phyloP scores from a whole-genome alignment of 805 yeast species.

The Yueomyces sp. region DNA sequence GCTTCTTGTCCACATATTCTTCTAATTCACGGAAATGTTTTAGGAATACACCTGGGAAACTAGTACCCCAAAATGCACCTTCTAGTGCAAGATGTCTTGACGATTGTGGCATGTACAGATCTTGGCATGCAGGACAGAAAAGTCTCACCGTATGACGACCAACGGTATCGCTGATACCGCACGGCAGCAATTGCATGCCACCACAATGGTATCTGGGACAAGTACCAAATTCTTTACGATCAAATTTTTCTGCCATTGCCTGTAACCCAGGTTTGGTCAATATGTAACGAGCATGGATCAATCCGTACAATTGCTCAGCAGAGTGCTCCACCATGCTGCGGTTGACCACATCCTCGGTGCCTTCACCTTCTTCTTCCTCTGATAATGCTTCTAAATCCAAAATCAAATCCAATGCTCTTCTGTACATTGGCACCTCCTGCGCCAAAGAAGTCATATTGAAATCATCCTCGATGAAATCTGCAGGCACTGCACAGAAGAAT shows the following conservation, averaged over 20 bases:
- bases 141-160: constrained; percentile 86
- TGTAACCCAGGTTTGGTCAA: constrained; percentile 81
- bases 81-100: constrained; percentile 81
- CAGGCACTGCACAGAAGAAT: constrained; percentile 82
- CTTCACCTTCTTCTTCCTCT: constrained; percentile 21
- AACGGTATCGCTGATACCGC: constrained; percentile 82
- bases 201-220: constrained; percentile 88
- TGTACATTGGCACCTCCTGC: constrained; percentile 74
- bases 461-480: constrained; percentile 91
- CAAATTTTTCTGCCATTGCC: constrained; percentile 88
- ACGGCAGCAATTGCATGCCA: constrained; percentile 80
- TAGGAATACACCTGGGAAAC: constrained; percentile 85
- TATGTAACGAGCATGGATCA: constrained; percentile 87
- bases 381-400: constrained; percentile 59
- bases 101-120: constrained; percentile 75
- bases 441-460: constrained; percentile 87
- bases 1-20: constrained; percentile 51
- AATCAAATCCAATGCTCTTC: constrained; percentile 84
- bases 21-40: constrained; percentile 88
- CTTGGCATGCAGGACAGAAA: constrained; percentile 91
- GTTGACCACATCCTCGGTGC: constrained; percentile 24
- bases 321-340: constrained; percentile 65
- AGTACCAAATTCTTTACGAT: constrained; percentile 74
- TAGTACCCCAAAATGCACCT: constrained; percentile 95
- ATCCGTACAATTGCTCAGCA: constrained; percentile 85